phyloP scores from a whole-genome alignment of 2,329 filamentous ascomycete genomes.

The Zarea fungicola region DNA sequence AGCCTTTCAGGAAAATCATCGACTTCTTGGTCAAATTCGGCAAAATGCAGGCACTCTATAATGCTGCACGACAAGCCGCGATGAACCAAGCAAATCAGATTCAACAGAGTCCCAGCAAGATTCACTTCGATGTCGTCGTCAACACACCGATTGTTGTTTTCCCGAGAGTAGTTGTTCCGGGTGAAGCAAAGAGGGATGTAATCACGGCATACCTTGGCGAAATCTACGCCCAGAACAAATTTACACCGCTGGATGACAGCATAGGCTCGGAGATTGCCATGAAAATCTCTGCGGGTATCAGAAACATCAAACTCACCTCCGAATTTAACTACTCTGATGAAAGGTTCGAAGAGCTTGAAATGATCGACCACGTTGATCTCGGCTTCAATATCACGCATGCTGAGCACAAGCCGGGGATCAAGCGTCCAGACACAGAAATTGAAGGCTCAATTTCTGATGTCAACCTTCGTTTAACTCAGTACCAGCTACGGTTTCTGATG shows the following conservation, averaged over 20 bases:
- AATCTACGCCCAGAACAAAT: constrained; percentile 94
- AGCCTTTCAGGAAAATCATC: constrained; percentile 96
- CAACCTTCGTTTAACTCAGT: constrained; percentile 83
- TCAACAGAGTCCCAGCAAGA: constrained; percentile 81
- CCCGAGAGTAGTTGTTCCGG: constrained; percentile 68
- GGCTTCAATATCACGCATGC: constrained; percentile 89
- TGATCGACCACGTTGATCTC: constrained; percentile 95
- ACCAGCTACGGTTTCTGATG: constrained; percentile 83
- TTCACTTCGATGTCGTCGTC: constrained; percentile 90
- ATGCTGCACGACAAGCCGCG: constrained; percentile 89
- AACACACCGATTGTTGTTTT: constrained; percentile 97
- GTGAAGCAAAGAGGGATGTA: constrained; percentile 68
- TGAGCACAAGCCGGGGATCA: constrained; percentile 70
- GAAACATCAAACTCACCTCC: constrained; percentile 86
- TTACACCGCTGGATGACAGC: constrained; percentile 76
- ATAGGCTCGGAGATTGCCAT: constrained; percentile 72
- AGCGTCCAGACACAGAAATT: constrained; percentile 86
- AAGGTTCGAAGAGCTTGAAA: constrained; percentile 77
- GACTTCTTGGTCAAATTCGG: constrained; percentile 98
- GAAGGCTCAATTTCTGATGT: constrained; percentile 90
- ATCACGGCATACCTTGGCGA: constrained; percentile 93
- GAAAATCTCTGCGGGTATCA: constrained; percentile 83
- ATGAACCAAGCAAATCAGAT: constrained; percentile 90
- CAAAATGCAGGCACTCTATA: constrained; percentile 99
- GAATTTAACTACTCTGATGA: constrained; percentile 74